phyloP scores from a whole-genome alignment of 805 yeast species.

The Aciculoconidium aculeatum region DNA sequence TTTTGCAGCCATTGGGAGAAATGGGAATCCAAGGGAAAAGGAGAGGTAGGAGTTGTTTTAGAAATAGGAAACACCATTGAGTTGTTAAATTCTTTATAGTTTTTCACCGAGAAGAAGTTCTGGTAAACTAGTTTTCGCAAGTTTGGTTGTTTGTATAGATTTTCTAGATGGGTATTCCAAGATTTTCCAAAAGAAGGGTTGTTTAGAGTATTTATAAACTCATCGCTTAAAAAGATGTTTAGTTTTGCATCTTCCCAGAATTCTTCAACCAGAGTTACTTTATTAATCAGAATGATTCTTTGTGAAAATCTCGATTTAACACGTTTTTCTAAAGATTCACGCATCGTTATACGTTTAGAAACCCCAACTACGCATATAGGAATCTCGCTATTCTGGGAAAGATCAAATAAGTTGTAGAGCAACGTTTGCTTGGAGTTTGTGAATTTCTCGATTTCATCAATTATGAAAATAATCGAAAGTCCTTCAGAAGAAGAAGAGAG shows the following conservation, averaged over 20 bases:
- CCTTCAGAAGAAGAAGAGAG: slow-evolving; percentile 35
- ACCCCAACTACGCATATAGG: slow-evolving; percentile 82
- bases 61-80: slow-evolving; percentile 38
- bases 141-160: slow-evolving; percentile 9
- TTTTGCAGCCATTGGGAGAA: slow-evolving; percentile 19
- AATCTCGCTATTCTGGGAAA: slow-evolving; percentile 62
- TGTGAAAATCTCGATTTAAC: slow-evolving; percentile 89
- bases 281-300: slow-evolving; percentile 56
- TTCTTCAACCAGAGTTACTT: slow-evolving; percentile 40
- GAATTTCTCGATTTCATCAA: slow-evolving; percentile 83
- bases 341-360: slow-evolving; percentile 65
- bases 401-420: slow-evolving; percentile 80
- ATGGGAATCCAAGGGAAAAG: slow-evolving; percentile 21
- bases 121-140: slow-evolving; percentile 13
- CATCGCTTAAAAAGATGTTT: slow-evolving; percentile 25
- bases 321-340: slow-evolving; percentile 84
- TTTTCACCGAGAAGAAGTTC: slow-evolving; percentile 56
- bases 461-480: slow-evolving; percentile 64
- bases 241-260: slow-evolving; percentile 46
- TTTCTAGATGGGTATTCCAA: slow-evolving; percentile 43
- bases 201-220: slow-evolving; percentile 12
- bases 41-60: slow-evolving; percentile 15
- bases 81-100: slow-evolving; percentile 45
- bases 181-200: slow-evolving; percentile 17
- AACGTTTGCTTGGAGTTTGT: slow-evolving; percentile 77